Percentiles rank a stretch among this genome's conserved stretches.
phyloP scores from a whole-genome alignment of 2,329 filamentous ascomycete genomes.

The Monilinia vaccinii-corymbosi region DNA sequence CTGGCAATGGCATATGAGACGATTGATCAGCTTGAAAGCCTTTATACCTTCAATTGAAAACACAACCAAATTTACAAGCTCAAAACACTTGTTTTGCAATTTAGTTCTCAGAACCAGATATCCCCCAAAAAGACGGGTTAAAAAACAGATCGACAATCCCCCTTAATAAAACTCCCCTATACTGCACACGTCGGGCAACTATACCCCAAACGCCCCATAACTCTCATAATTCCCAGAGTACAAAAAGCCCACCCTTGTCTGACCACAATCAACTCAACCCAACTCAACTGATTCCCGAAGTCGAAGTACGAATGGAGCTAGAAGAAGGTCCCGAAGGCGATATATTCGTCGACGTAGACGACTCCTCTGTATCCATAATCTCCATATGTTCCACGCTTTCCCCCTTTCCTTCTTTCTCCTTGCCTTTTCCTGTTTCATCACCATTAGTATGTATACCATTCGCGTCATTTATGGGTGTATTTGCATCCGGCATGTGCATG shows the following conservation, averaged over 20 bases:
- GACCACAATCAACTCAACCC: neutral
- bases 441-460: constrained; percentile 1
- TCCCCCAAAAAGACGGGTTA: neutral
- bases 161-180: neutral
- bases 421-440: constrained; percentile 14
- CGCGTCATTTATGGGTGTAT: constrained; percentile 12
- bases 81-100: neutral
- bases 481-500: constrained; percentile 4
- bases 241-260: neutral
- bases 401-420: constrained; percentile 1
- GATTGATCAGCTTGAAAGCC: neutral
- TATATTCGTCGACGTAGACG: constrained; percentile 14
- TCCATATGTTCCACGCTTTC: constrained; percentile 11
- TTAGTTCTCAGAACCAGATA: neutral
- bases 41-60: neutral
- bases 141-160: neutral
- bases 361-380: constrained; percentile 14
- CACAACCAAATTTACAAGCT: neutral
- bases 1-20: neutral
- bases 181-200: neutral
- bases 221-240: neutral
- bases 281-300: constrained; percentile 16
- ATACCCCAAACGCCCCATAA: neutral
- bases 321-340: constrained; percentile 21
- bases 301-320: constrained; percentile 20